phyloP scores from a whole-genome alignment of 2,329 filamentous ascomycete species.

The Beauveria medogensis region DNA sequence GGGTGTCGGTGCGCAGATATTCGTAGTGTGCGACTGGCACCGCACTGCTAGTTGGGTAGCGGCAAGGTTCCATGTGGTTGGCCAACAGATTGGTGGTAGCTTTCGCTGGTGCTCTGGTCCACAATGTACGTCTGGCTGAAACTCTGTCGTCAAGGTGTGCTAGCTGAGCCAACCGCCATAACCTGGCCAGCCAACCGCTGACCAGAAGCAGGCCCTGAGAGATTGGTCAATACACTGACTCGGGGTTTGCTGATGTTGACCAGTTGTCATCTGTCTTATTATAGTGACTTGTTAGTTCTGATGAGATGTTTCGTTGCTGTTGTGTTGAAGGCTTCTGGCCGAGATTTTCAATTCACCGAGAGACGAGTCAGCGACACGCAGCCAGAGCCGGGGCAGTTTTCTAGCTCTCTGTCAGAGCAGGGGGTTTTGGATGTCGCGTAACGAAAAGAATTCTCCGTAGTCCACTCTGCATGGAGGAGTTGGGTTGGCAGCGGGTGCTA shows the following conservation, averaged over 20 bases:
- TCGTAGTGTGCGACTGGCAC: background rate
- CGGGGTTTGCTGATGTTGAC: background rate
- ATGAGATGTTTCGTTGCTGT: background rate
- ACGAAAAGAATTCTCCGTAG: background rate
- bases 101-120: background rate
- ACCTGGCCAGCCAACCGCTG: background rate
- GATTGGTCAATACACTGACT: background rate
- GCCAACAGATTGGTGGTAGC: background rate
- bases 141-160: background rate
- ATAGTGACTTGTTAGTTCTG: background rate
- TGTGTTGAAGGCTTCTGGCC: background rate
- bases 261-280: too few relatives aligned
- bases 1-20: background rate
- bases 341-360: background rate
- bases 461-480: background rate
- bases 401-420: background rate
- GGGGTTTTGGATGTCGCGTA: background rate
- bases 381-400: background rate
- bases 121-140: constrained; percentile 4
- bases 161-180: background rate
- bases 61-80: constrained; percentile 8
- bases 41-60: background rate
- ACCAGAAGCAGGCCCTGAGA: background rate
- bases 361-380: background rate
- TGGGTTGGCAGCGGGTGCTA: background rate